A percentile compares a stretch with the other conserved stretches of the same genome.
These are phyloP conservation scores for Coemansia sp. DNA, from an alignment of 192 early-diverging fungal species.

Conservation along the genomic window DNA sequence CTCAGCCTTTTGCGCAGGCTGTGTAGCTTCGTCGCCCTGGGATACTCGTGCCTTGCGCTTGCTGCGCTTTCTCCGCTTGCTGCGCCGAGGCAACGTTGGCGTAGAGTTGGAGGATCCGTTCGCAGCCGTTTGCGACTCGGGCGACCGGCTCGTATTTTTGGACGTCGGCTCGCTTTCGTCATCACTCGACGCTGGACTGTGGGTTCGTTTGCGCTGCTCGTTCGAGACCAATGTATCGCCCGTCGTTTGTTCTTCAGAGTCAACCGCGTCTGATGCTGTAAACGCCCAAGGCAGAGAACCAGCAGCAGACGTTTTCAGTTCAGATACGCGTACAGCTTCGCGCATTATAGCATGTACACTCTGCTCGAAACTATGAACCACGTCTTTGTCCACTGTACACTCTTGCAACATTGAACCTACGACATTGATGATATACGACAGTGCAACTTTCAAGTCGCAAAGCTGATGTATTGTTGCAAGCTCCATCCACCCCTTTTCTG, in stretches of 20 bases:
- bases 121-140: not conserved
- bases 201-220: not conserved
- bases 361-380: not conserved
- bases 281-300: not conserved
- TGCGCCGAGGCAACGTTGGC: not conserved
- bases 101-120: not conserved
- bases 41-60: not conserved
- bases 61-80: conserved; percentile 5
- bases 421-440: too few species aligned
- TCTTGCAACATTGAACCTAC: too few species aligned
- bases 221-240: not conserved
- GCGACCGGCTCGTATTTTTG: not conserved
- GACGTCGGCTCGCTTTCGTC: not conserved
- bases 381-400: not conserved
- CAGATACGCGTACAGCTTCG: not conserved
- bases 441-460: too few species aligned
- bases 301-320: not conserved
- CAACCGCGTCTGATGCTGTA: not conserved
- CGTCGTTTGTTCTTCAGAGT: not conserved
- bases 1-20: conserved; percentile 12
- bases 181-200: not conserved
- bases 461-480: too few species aligned
- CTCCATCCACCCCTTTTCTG: not conserved
- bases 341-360: not conserved
- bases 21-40: not conserved